These are phyloP conservation scores for Odonthalia washingtoniensis DNA, from an alignment of 31 red algal species.

Conservation along the genomic window DNA sequence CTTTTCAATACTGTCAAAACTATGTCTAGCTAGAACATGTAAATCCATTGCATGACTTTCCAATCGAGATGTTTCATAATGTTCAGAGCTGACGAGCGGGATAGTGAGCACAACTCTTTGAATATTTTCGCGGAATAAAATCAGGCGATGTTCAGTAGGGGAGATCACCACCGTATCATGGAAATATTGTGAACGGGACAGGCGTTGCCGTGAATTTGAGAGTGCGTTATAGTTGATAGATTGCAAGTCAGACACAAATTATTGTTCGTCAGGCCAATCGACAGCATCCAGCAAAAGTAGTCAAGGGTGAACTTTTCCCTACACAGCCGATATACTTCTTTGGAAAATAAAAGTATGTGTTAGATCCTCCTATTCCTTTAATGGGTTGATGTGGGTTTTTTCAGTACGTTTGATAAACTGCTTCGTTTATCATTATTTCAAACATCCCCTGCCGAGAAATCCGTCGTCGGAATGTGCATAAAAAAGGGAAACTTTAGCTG, in stretches of 20 bases:
- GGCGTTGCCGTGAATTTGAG: constrained; percentile 46
- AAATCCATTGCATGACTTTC: constrained; percentile 64
- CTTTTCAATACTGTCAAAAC: constrained; percentile 54
- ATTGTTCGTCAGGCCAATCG: constrained; percentile 77
- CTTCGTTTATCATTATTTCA: constrained; percentile 52
- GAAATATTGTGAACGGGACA: constrained; percentile 29
- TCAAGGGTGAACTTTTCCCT: constrained; percentile 68
- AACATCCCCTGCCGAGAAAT: constrained; percentile 53
- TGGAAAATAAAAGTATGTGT: constrained; percentile 78
- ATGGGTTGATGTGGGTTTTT: constrained; percentile 55
- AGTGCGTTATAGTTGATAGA: constrained; percentile 62
- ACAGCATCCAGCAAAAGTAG: constrained; percentile 68
- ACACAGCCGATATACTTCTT: constrained; percentile 55
- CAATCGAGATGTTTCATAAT: constrained; percentile 60
- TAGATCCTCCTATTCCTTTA: constrained; percentile 73
- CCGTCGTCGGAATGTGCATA: constrained; percentile 68
- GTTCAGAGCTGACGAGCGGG: constrained; percentile 59
- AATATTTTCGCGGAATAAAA: constrained; percentile 64
- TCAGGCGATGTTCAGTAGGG: constrained; percentile 56
- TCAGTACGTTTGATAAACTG: constrained; percentile 69
- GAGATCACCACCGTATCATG: constrained; percentile 35
- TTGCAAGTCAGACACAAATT: constrained; percentile 78
- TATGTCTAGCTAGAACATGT: constrained; percentile 54
- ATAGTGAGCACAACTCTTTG: constrained; percentile 71
- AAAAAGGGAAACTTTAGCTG: constrained; percentile 65